Evolutionary conservation across 306 rosid species (phyloP).

Genomic region (Gleditsia sinensis): DNA sequence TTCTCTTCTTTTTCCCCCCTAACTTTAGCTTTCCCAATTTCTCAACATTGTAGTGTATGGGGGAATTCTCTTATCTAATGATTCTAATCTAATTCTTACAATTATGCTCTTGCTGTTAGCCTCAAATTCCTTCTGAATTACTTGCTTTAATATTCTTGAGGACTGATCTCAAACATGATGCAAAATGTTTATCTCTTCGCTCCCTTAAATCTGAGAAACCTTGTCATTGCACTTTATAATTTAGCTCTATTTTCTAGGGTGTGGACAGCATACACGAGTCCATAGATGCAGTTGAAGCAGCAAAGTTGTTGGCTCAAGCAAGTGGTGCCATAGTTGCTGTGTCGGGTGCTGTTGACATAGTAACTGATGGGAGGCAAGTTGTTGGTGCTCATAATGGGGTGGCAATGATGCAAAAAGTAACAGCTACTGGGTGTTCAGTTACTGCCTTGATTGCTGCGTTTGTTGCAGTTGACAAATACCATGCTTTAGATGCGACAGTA

Average conservation of each 20-base stretch:
- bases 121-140: not conserved
- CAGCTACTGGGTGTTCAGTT: conserved; percentile 93
- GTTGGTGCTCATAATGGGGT: conserved; percentile 90
- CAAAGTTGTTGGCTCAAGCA: conserved; percentile 66
- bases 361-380: conserved; percentile 75
- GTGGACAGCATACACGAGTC: conserved; percentile 77
- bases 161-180: not conserved
- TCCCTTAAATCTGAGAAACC: not conserved
- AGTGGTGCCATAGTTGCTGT: conserved; percentile 85
- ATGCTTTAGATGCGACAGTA: conserved; percentile 70
- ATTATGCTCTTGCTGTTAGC: not conserved
- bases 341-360: conserved; percentile 81
- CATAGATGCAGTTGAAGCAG: conserved; percentile 80
- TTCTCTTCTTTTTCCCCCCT: no score
- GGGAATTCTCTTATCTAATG: no score
- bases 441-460: conserved; percentile 88
- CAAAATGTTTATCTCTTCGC: not conserved
- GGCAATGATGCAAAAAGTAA: conserved; percentile 81
- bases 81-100: no score
- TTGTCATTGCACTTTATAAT: conserved; percentile 24
- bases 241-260: conserved; percentile 55
- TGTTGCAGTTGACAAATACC: conserved; percentile 68
- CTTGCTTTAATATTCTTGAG: not conserved
- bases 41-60: no score
- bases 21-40: no score